Evolutionary conservation across 1,284 basidiomycete genomes (phyloP), one percentile per base, ranked within the genome.

Genomic region (Ceratobasidium sp.): DNA sequence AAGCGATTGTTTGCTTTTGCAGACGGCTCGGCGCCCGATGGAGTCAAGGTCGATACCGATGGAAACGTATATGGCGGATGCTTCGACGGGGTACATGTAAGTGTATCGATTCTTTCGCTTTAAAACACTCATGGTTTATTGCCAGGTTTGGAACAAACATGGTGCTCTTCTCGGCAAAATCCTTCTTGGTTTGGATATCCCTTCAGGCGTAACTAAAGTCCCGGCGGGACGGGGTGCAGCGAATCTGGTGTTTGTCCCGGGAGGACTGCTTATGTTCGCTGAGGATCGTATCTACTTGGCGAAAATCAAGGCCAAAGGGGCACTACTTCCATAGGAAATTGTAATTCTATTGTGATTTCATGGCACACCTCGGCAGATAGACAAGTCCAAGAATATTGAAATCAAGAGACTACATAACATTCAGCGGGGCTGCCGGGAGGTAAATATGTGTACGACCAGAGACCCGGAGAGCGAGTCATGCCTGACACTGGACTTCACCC

Each of bases 121-220:
- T 64, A 18, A 3, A 52, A 27, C 66, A 54, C 27, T 64, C 78
- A 27, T 73, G 76, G 16, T 76, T 27, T 23, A 38, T 55, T n/a
- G 33, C n/a, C 62, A 91, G 85, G 91, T 94, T 2, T 94, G 90
- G 89, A 89, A 90, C 81, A 81, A 88, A 0, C 82, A 87, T 18
- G 93, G 93, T 2, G 88, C 86, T 1, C 86, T 95, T 1, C 85
- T 95, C 10, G 93, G 93, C 55, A 95, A 94, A 84, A 91, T 95
- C 82, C 94, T 91, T 85, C 79, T 91, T 0, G 90, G 90, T 20
- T 38, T 75, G 27, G 73, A 75, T 23, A 35, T 75, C 4, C 48
- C 60, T 27, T 65, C 73, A 1, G 35, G 62, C 6, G 50, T 54
- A 8, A n/a, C 73, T 8, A 60, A 48, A 38, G 50, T 75, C 33